Percentiles rank a stretch among this genome's conserved stretches.
Conservation (phyloP, 2,329 filamentous ascomycete genomes). For the Chaetomium olivaceum region DNA sequence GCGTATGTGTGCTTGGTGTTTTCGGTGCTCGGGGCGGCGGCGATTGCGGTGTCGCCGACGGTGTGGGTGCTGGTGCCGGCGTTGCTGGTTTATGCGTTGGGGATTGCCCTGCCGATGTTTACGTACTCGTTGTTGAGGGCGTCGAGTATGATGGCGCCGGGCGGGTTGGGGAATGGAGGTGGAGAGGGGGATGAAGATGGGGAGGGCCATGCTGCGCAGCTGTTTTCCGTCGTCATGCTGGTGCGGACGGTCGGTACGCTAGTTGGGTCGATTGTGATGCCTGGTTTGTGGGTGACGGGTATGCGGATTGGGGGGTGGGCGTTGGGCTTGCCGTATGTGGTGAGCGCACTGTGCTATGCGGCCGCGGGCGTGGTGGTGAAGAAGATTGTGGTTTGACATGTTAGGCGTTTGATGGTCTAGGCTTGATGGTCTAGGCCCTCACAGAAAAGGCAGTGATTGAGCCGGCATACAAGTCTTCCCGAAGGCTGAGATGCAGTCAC, state of each 20-base stretch:
- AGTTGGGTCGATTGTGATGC: constrained; percentile 50
- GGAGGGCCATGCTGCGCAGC: constrained; percentile 39
- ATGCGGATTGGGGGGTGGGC: constrained; percentile 41
- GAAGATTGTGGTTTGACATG: constrained; percentile 23
- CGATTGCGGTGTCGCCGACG: constrained; percentile 43
- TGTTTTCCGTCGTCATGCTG: constrained; percentile 55
- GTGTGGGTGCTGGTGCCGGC: constrained; percentile 47
- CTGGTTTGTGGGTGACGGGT: constrained; percentile 48
- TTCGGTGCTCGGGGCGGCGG: constrained; percentile 46
- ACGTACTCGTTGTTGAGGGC: constrained; percentile 52
- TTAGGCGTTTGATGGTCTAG: neutral
- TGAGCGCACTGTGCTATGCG: constrained; percentile 43
- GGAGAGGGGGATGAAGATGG: neutral
- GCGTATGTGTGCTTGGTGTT: constrained; percentile 42
- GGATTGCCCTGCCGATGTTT: constrained; percentile 52
- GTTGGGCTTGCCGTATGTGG: constrained; percentile 45
- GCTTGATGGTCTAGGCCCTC: neutral
- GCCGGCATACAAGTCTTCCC: neutral
- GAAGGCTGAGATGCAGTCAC: neutral
- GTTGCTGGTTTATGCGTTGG: constrained; percentile 49
- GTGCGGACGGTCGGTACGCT: constrained; percentile 51
- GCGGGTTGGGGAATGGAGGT: neutral
- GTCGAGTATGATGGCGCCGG: constrained; percentile 36
- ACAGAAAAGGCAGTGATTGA: neutral
- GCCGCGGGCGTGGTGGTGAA: constrained; percentile 33